Evolutionary conservation across 2,329 filamentous ascomycete genomes (phyloP).

Genomic region (Myriosclerotinia duriaeana): DNA sequence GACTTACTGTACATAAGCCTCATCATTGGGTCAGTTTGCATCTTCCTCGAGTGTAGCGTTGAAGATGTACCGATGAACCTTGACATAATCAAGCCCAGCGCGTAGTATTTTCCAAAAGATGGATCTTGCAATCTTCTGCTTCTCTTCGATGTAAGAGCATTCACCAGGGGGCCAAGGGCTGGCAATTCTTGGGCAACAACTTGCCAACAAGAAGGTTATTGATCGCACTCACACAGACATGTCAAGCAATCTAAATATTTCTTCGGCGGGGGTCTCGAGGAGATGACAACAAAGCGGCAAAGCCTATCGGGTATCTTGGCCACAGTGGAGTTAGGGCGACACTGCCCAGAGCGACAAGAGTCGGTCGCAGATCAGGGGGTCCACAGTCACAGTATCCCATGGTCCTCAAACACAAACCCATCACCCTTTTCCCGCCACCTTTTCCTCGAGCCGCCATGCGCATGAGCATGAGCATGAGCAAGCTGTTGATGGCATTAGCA

Average conservation of each 20-base stretch:
- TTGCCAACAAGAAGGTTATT: not conserved
- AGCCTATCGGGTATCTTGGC: conserved; percentile 1
- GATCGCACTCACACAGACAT: too few species aligned
- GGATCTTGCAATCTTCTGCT: not conserved
- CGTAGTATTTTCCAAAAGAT: not conserved
- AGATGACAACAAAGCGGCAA: not conserved
- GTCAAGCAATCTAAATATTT: conserved; percentile 2
- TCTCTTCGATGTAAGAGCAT: not conserved
- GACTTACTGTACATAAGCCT: conserved; percentile 30
- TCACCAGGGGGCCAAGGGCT: not conserved
- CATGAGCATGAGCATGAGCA: too few species aligned
- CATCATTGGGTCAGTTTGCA: conserved; percentile 32
- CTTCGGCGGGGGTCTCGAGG: not conserved
- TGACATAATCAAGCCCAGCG: conserved; percentile 3
- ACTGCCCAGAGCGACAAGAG: conserved; percentile 3
- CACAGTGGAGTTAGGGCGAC: not conserved
- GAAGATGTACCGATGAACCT: not conserved
- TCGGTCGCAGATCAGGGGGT: conserved; percentile 6
- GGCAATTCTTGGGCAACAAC: not conserved
- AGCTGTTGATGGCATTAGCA: conserved; percentile 9
- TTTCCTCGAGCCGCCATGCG: conserved; percentile 18
- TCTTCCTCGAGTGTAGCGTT: not conserved
- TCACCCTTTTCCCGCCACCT: not conserved
- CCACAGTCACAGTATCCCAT: conserved; percentile 7
- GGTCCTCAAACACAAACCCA: conserved; percentile 6